phyloP scores from a whole-genome alignment of 176 grass and related monocot genomes.

The Hsuehochloa calcarea region DNA sequence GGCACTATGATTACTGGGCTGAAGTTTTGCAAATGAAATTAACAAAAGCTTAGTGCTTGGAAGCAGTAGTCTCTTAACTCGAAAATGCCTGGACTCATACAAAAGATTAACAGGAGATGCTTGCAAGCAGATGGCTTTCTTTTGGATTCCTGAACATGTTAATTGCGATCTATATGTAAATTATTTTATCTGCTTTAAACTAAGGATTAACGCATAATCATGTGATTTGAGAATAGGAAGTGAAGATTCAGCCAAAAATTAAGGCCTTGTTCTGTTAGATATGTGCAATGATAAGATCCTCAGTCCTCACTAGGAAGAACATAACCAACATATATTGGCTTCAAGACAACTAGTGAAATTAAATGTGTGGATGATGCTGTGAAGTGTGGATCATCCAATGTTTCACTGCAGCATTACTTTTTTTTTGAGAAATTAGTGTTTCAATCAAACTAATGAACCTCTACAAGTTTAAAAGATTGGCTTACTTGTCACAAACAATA shows the following conservation, averaged over 20 bases:
- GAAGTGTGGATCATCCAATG: slow-evolving; percentile 1
- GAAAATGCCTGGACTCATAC: no score
- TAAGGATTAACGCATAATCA: background rate
- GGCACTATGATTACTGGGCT: background rate
- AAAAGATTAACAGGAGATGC: background rate
- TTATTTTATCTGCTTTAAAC: slow-evolving; percentile 12
- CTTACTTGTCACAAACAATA: slow-evolving; percentile 9
- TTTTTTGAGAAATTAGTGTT: background rate
- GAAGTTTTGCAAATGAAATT: slow-evolving; percentile 3
- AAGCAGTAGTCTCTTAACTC: background rate
- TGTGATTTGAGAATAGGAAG: background rate
- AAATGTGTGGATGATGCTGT: background rate
- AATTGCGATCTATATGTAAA: background rate
- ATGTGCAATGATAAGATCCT: slow-evolving; percentile 6
- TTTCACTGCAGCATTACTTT: background rate
- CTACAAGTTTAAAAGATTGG: background rate
- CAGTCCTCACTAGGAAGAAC: background rate
- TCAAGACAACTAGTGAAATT: slow-evolving; percentile 21
- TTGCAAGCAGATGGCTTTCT: background rate
- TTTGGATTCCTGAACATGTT: slow-evolving; percentile 13
- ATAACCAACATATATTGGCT: background rate
- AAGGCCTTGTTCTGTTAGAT: background rate
- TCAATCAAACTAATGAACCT: background rate
- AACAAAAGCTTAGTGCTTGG: background rate
- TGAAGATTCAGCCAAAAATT: slow-evolving; percentile 6